Evolutionary conservation across 106 monocot species (phyloP).

Genomic region (Cymbidium sinense): DNA sequence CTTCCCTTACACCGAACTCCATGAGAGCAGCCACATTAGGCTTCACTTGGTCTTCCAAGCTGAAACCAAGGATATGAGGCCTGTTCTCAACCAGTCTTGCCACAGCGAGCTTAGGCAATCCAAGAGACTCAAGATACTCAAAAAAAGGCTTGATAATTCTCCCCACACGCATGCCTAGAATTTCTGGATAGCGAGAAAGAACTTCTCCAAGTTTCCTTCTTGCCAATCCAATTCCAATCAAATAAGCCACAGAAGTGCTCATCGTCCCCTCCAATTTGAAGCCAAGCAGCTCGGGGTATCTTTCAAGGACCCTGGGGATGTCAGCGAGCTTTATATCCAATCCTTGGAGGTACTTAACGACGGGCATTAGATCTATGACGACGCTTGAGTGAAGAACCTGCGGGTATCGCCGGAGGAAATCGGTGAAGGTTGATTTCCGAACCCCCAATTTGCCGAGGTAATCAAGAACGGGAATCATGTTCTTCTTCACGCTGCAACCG

Average conservation of each 20-base stretch:
- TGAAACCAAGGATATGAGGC: constrained; percentile 74
- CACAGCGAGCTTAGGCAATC: constrained; percentile 50
- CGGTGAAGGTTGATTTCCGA: constrained; percentile 42
- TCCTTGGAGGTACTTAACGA: constrained; percentile 80
- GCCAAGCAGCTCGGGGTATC: constrained; percentile 86
- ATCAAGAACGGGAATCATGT: constrained; percentile 95
- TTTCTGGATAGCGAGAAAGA: constrained; percentile 69
- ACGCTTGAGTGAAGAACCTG: constrained; percentile 95
- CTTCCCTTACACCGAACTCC: constrained; percentile 56
- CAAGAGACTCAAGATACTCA: constrained; percentile 62
- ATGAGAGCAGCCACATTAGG: constrained; percentile 66
- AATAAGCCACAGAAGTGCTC: constrained; percentile 94
- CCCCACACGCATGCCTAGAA: constrained; percentile 90
- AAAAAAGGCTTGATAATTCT: constrained; percentile 83
- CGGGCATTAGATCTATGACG: constrained; percentile 76
- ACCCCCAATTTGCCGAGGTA: constrained; percentile 82
- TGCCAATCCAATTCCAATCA: constrained; percentile 76
- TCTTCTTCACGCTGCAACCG: constrained; percentile 94
- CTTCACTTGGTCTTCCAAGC: constrained; percentile 56
- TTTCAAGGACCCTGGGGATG: constrained; percentile 75
- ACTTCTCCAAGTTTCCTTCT: constrained; percentile 68
- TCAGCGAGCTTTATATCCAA: constrained; percentile 62
- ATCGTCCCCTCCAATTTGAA: constrained; percentile 97
- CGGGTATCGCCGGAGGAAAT: constrained; percentile 76
- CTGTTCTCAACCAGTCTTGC: constrained; percentile 70